phyloP scores from a whole-genome alignment of 768 basidiomycete genomes.

The Xerocomus potaroensis region DNA sequence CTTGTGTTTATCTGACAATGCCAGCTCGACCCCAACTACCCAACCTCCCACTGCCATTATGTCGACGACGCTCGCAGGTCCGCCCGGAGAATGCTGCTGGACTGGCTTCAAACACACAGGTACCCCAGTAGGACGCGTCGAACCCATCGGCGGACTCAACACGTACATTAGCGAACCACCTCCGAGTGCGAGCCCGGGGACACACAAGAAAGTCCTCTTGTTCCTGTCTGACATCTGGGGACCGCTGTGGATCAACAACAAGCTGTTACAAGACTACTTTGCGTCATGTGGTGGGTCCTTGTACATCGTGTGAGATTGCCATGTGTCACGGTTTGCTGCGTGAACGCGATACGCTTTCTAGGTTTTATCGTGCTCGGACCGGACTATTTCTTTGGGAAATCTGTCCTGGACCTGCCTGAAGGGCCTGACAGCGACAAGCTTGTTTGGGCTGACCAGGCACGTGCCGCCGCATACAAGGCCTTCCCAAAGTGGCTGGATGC shows the following conservation, averaged over 20 bases:
- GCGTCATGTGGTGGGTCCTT: constrained; percentile 30
- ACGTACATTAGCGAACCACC: constrained; percentile 54
- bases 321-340: too few species aligned
- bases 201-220: constrained; percentile 44
- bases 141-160: constrained; percentile 42
- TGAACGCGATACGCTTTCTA: too few species aligned
- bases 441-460: constrained; percentile 37
- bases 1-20: too few species aligned
- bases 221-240: constrained; percentile 56
- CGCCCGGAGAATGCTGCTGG: constrained; percentile 45
- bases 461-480: constrained; percentile 32
- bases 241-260: constrained; percentile 49
- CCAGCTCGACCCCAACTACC: too few species aligned
- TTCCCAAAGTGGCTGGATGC: constrained; percentile 49
- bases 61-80: too few species aligned
- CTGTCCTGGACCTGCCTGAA: constrained; percentile 34
- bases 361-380: constrained; percentile 55
- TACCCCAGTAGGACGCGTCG: constrained; percentile 39
- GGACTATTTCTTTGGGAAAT: constrained; percentile 58
- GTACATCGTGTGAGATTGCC: too few species aligned
- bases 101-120: constrained; percentile 50
- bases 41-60: too few species aligned
- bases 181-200: constrained; percentile 3
- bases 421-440: constrained; percentile 26
- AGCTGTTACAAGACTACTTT: constrained; percentile 55